These are phyloP conservation scores for Metrosideros polymorpha DNA, from an alignment of 441 rosid species.

Conservation along the genomic window DNA sequence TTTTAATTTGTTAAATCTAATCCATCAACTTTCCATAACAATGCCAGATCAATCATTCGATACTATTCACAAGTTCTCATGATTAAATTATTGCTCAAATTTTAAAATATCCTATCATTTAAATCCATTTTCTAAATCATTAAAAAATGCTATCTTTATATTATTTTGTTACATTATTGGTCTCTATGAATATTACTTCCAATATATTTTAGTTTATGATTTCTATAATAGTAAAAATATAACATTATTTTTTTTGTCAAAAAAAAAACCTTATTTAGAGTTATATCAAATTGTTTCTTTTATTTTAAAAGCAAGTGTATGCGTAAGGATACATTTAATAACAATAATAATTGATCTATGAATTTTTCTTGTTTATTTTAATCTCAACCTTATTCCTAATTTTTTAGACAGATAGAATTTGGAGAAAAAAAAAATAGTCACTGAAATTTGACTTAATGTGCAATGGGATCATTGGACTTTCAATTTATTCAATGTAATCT, in stretches of 20 bases:
- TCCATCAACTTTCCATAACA: background rate
- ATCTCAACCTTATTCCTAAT: background rate
- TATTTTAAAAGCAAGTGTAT: background rate
- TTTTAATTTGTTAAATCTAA: background rate
- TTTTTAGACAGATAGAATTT: background rate
- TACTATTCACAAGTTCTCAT: background rate
- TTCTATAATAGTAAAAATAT: background rate
- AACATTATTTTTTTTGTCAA: no score
- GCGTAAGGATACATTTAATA: background rate
- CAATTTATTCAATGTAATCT: no score
- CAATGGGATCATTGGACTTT: background rate
- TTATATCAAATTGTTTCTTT: background rate
- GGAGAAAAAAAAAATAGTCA: background rate
- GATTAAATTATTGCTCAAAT: accelerated
- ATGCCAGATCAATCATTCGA: background rate
- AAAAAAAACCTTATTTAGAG: background rate
- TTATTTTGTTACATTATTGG: background rate
- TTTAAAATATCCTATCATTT: background rate
- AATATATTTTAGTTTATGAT: background rate
- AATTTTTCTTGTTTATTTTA: background rate
- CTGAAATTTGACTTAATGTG: no score
- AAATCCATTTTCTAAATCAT: background rate
- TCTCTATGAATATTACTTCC: background rate
- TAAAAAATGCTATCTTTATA: background rate
- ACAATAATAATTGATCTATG: background rate